phyloP scores from a whole-genome alignment of 2,329 filamentous ascomycete genomes.

The Arachnomyces sp. region DNA sequence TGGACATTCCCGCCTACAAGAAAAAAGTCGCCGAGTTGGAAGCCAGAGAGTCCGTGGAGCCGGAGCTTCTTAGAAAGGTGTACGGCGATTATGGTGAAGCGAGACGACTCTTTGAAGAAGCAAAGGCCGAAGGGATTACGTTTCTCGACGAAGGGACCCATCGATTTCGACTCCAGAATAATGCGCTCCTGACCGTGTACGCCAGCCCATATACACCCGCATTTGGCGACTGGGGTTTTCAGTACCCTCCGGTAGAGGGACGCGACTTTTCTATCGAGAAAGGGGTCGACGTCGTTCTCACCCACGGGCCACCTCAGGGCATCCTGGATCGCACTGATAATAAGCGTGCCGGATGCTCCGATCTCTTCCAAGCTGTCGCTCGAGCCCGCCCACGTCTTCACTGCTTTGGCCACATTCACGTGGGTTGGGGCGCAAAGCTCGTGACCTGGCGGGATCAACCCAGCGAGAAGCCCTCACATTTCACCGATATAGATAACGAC shows the following conservation, averaged over 20 bases:
- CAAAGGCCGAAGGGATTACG: slow-evolving; percentile 32
- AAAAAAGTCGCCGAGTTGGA: slow-evolving; percentile 21
- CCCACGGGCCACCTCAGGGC: slow-evolving; percentile 48
- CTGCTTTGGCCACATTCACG: slow-evolving; percentile 37
- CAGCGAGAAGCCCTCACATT: slow-evolving; percentile 33
- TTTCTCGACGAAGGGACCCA: slow-evolving; percentile 47
- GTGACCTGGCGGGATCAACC: slow-evolving; percentile 41
- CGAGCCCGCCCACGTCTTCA: slow-evolving; percentile 26
- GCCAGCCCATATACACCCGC: slow-evolving; percentile 47
- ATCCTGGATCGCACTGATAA: slow-evolving; percentile 39
- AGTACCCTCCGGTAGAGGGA: slow-evolving; percentile 32
- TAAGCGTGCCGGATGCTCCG: slow-evolving; percentile 25
- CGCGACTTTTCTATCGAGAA: slow-evolving; percentile 31
- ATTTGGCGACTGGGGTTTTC: slow-evolving; percentile 41
- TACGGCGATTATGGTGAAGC: slow-evolving; percentile 37
- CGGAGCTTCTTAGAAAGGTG: slow-evolving; percentile 20
- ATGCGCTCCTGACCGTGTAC: slow-evolving; percentile 42
- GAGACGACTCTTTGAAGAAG: slow-evolving; percentile 31
- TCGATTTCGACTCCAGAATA: slow-evolving; percentile 42
- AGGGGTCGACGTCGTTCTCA: slow-evolving; percentile 42
- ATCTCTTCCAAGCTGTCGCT: slow-evolving; percentile 25
- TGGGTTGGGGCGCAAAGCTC: slow-evolving; percentile 49
- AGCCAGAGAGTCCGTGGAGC: slow-evolving; percentile 19
- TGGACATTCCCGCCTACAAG: slow-evolving; percentile 32
- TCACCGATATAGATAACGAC: slow-evolving; percentile 39